These are phyloP conservation scores for Nemania sp. DNA, from an alignment of 2,329 filamentous ascomycete species.

Conservation along the genomic window DNA sequence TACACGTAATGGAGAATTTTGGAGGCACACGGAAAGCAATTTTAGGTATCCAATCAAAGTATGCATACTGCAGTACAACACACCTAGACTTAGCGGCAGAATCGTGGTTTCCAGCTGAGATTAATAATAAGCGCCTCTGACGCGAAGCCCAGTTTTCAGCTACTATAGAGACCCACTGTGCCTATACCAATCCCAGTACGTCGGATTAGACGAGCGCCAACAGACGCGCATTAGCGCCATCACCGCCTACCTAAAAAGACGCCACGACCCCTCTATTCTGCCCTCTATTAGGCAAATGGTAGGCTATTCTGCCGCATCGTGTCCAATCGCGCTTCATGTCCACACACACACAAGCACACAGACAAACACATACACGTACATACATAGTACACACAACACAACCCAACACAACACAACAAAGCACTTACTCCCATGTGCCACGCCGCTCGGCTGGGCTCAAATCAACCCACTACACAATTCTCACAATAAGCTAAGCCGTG, in stretches of 20 bases:
- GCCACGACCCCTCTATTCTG: conserved; percentile 4
- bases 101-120: conserved; percentile 19
- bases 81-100: not conserved
- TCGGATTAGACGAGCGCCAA: conserved; percentile 10
- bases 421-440: not conserved
- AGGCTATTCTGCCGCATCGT: conserved; percentile 24
- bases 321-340: conserved; percentile 1
- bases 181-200: not conserved
- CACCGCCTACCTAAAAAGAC: conserved; percentile 39
- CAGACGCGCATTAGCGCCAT: conserved; percentile 27
- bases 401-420: not conserved
- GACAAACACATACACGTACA: no score
- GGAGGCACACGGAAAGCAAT: not conserved
- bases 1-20: not conserved
- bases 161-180: not conserved
- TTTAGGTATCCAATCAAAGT: conserved; percentile 14
- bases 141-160: conserved; percentile 30
- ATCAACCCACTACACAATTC: not conserved
- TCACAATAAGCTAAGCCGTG: not conserved
- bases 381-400: not conserved
- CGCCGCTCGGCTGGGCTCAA: conserved; percentile 17
- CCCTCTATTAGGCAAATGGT: not conserved
- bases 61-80: conserved; percentile 29
- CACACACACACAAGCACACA: conserved; percentile 15
- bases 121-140: conserved; percentile 24